Percentiles rank a stretch among this genome's conserved stretches.
phyloP scores from a whole-genome alignment of 75 land plant genomes.

The Isoetes taiwanensis region DNA sequence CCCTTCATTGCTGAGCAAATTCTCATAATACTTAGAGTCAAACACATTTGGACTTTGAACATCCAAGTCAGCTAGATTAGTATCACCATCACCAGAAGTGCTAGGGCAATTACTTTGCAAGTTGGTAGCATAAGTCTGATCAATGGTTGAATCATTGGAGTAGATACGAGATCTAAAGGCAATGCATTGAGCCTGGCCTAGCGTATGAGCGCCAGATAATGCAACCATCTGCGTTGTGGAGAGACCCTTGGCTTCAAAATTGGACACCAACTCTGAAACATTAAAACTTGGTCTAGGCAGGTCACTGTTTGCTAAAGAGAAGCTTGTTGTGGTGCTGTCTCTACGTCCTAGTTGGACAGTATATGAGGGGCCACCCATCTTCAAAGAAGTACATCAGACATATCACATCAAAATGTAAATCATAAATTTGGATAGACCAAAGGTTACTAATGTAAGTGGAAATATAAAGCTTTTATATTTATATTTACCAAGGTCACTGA shows the following conservation, averaged over 20 bases:
- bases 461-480: too few relatives aligned
- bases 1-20: too few relatives aligned
- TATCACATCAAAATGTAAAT: too few relatives aligned
- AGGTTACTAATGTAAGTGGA: too few relatives aligned
- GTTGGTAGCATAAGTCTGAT: neutral
- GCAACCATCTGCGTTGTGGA: conserved; percentile 48
- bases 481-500: conserved; percentile 1
- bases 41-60: too few relatives aligned
- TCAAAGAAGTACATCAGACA: too few relatives aligned
- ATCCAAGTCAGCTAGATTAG: too few relatives aligned
- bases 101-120: conserved; percentile 7
- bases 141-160: conserved; percentile 22
- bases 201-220: conserved; percentile 60
- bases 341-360: conserved; percentile 48
- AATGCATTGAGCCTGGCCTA: conserved; percentile 62
- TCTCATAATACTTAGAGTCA: too few relatives aligned
- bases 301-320: conserved; percentile 27
- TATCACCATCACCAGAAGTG: neutral
- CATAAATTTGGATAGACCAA: too few relatives aligned
- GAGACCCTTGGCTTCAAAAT: conserved; percentile 50
- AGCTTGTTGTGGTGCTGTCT: conserved; percentile 45
- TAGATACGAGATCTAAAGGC: conserved; percentile 37
- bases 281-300: conserved; percentile 42
- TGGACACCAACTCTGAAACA: conserved; percentile 44
- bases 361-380: conserved; percentile 70